These are phyloP conservation scores for Elongisporangium prolatum DNA, from an alignment of 352 stramenopile genomes.

Conservation along the genomic window DNA sequence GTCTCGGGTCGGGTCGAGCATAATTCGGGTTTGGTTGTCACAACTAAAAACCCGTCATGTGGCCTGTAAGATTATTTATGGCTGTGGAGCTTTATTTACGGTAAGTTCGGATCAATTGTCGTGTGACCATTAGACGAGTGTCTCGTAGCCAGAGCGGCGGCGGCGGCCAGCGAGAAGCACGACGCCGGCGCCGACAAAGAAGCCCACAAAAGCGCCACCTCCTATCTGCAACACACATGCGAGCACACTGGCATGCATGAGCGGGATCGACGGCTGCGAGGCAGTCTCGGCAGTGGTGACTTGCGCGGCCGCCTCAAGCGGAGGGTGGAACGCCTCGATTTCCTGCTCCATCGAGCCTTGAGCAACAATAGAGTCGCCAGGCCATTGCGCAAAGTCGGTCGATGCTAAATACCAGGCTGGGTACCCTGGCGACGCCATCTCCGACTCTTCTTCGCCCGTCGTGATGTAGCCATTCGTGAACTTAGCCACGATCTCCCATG, in stretches of 20 bases:
- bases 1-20: background rate
- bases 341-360: constrained; percentile 16
- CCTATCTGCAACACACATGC: constrained; percentile 10
- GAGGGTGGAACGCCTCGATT: constrained; percentile 5
- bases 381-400: constrained; percentile 43
- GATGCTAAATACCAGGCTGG: constrained; percentile 36
- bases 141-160: constrained; percentile 23
- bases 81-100: background rate
- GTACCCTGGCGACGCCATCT: constrained; percentile 46
- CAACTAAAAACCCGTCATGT: background rate
- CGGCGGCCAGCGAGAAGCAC: constrained; percentile 28
- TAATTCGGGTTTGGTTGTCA: background rate
- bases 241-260: background rate
- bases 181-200: constrained; percentile 20
- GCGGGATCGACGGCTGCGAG: background rate
- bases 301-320: constrained; percentile 5
- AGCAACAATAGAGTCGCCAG: constrained; percentile 29
- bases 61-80: background rate
- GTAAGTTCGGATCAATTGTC: background rate
- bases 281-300: background rate
- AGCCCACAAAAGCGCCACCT: constrained; percentile 22
- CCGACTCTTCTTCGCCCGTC: constrained; percentile 30
- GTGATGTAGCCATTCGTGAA: constrained; percentile 56
- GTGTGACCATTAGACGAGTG: constrained; percentile 15
- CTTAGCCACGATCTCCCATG: constrained; percentile 44